Conservation (phyloP, 768 basidiomycete genomes). For the Sporobolomyces pararoseus region DNA sequence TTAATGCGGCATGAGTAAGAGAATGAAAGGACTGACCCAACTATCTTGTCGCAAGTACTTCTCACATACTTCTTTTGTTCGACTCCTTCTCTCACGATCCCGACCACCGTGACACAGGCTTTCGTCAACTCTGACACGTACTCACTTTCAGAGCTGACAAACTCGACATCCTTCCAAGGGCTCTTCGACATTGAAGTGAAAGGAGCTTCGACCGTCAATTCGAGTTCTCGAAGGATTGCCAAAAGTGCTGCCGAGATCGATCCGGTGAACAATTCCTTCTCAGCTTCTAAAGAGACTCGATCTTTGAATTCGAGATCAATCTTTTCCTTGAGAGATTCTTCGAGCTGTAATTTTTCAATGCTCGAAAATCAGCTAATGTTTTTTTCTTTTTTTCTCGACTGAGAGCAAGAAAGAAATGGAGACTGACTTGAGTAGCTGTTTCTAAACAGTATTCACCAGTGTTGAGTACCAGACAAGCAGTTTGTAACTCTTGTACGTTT, state of each 20-base stretch:
- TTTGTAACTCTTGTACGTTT: conserved; percentile 69
- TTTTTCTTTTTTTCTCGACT: too few species aligned
- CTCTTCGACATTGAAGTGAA: conserved; percentile 72
- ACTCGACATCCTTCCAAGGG: conserved; percentile 71
- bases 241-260: conserved; percentile 79
- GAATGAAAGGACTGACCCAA: conserved; percentile 59
- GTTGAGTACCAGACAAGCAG: conserved; percentile 84
- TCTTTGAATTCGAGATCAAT: conserved; percentile 71
- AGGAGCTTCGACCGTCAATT: conserved; percentile 72
- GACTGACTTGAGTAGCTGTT: conserved; percentile 74
- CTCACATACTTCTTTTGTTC: conserved; percentile 93
- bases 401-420: too few species aligned
- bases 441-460: conserved; percentile 96
- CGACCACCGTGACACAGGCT: conserved; percentile 70
- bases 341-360: conserved; percentile 59
- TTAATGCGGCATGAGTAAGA: too few species aligned
- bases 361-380: background rate
- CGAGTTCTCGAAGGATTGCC: conserved; percentile 76
- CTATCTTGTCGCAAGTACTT: conserved; percentile 87
- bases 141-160: conserved; percentile 79
- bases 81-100: conserved; percentile 69
- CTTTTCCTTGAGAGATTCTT: conserved; percentile 82
- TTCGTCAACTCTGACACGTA: conserved; percentile 74
- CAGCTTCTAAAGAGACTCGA: conserved; percentile 73
- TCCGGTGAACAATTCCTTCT: conserved; percentile 84